Base-by-base conservation (phyloP, 371 early-diverging fungal species). In the Mucor sp. region DNA sequence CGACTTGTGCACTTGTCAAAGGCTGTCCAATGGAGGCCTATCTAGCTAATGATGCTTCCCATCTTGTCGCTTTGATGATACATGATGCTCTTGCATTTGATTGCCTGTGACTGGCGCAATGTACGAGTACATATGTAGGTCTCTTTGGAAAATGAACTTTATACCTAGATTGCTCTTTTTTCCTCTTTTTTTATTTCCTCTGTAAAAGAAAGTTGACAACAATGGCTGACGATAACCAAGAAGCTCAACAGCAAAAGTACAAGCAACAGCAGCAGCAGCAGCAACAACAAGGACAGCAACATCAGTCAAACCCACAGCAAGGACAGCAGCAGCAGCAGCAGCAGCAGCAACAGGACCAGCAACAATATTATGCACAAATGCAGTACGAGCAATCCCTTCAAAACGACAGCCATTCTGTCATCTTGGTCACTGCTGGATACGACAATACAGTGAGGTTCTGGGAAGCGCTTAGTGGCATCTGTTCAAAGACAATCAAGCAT, bases 391-490 rank as follows among this genome's bases (percentile, higher is more conserved):
- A 72, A 58, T 69, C 77, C 9, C 57, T 80, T 35, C 80, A 79
- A 58, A 83, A 84, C 68, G 89, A 89, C 44, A 85, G 87, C n/a
- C 90, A 85, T 58, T 90, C 92, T 1, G 98, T 96, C 47, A 91
- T 96, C 60, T 85, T 97, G 5, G 96, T 93, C 32, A 95, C 98
- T 15, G 96, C 96, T 9, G 96, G 96, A 0, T 98, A 97, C 74
- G 98, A 98, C 78, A 95, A 97, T 81, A 95, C 96, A 27, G 95
- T 98, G 78, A 92, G 97, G 27, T 95, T 98, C 76, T 98, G 98
- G 98, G 98, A 98, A 78, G 97, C 98, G 4, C 81, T 95, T 37
- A 93, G 92, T 68, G 97, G 97, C 50, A 93, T 94, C 43, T 97
- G 97, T 73, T 89, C 93, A 32, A 87, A 96, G 61, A 96, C 97